A percentile compares a stretch with the other conserved stretches of the same genome.
Evolutionary conservation across 2,329 filamentous ascomycete species (phyloP).

Genomic region (Fusarium lateritium): DNA sequence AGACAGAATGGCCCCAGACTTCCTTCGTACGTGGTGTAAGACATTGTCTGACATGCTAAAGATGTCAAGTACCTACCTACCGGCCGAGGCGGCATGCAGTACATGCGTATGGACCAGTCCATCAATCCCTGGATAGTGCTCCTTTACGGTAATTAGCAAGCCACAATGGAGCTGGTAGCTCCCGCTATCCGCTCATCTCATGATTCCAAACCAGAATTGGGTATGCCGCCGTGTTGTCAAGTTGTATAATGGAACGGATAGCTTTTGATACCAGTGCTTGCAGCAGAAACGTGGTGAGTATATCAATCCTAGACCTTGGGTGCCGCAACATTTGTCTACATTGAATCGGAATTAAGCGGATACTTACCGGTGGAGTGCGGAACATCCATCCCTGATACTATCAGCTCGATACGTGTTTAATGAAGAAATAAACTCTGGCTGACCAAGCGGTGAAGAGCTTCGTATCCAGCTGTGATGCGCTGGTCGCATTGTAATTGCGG

Average conservation of each 20-base stretch:
- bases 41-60: conserved; percentile 23
- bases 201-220: conserved; percentile 23
- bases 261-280: conserved; percentile 23
- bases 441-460: conserved; percentile 35
- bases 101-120: conserved; percentile 23
- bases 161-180: conserved; percentile 34
- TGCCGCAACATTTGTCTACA: conserved; percentile 33
- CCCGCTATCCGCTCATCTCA: conserved; percentile 40
- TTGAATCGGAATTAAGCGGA: conserved; percentile 30
- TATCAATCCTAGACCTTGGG: conserved; percentile 34
- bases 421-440: conserved; percentile 25
- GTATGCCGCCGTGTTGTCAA: conserved; percentile 26
- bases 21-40: conserved; percentile 17
- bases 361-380: conserved; percentile 17
- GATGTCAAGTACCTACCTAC: conserved; percentile 23
- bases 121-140: conserved; percentile 30
- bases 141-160: conserved; percentile 42
- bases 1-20: conserved; percentile 12
- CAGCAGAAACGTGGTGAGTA: conserved; percentile 32
- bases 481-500: conserved; percentile 36
- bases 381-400: conserved; percentile 1
- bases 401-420: conserved; percentile 4
- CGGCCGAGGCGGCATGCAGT: conserved; percentile 37
- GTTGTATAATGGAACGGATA: conserved; percentile 31
- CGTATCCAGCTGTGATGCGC: conserved; percentile 29